These are phyloP conservation scores for Acanthamoeba lenticulata DNA, from an alignment of 208 protist genomes.

Conservation along the genomic window DNA sequence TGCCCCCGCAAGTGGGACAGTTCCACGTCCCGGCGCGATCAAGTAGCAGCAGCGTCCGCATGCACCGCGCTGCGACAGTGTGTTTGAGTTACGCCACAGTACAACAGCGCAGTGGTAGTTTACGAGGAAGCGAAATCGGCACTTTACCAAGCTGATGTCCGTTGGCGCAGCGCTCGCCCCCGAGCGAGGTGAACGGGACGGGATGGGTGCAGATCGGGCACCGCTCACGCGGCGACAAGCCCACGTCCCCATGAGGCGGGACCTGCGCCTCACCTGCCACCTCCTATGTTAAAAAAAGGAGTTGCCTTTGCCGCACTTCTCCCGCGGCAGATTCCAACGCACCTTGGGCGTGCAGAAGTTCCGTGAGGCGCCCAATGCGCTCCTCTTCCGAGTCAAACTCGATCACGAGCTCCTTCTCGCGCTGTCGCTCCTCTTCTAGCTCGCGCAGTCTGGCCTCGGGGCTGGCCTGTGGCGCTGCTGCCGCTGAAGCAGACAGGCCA, in stretches of 20 bases:
- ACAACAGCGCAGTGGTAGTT: neutral
- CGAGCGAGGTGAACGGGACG: neutral
- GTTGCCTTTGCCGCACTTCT: too few species aligned
- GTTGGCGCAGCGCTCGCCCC: neutral
- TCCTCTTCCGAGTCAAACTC: neutral
- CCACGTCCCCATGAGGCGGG: neutral
- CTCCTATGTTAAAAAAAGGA: neutral
- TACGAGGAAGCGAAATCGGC: neutral
- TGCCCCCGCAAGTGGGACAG: constrained; percentile 2
- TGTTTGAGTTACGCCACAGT: neutral
- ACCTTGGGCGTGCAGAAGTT: neutral
- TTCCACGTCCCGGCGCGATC: neutral
- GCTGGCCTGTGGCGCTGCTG: neutral
- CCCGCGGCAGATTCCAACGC: too few species aligned
- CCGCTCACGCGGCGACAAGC: neutral
- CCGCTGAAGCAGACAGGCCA: neutral
- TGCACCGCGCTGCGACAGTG: neutral
- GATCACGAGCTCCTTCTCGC: neutral
- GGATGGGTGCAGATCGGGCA: neutral
- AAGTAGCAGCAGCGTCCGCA: neutral
- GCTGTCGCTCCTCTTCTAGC: neutral
- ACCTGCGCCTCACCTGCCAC: neutral
- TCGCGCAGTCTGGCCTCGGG: neutral
- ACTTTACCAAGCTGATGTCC: neutral
- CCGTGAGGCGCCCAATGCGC: neutral